These are phyloP conservation scores for Sonneratia caseolaris DNA, from an alignment of 345 rosid species.

Conservation along the genomic window DNA sequence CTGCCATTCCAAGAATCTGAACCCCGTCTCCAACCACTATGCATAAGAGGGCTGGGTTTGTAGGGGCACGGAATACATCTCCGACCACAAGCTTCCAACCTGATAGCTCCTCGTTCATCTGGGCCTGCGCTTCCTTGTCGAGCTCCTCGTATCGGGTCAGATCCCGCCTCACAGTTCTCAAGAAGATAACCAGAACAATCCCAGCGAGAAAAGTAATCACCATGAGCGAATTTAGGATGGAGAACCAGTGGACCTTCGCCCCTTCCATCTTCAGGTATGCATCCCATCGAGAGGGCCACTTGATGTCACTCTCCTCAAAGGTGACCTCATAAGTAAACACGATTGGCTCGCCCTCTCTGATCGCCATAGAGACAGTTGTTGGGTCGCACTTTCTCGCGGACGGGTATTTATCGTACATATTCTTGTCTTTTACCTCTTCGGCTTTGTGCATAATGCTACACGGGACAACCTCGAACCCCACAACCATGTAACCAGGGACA, in stretches of 20 bases:
- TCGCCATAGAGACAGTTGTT: conserved; percentile 47
- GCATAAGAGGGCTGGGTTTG: conserved; percentile 10
- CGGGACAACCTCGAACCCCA: conserved; percentile 81
- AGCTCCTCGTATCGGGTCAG: conserved; percentile 81
- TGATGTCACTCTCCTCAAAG: conserved; percentile 65
- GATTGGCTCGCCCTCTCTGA: conserved; percentile 62
- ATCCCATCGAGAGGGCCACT: conserved; percentile 96
- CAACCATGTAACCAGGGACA: conserved; percentile 63
- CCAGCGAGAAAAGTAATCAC: conserved; percentile 88
- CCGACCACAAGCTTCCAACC: conserved; percentile 38
- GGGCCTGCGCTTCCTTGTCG: conserved; percentile 85
- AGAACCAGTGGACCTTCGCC: conserved; percentile 86
- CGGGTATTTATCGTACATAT: conserved; percentile 47
- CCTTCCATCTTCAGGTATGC: conserved; percentile 37
- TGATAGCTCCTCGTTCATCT: conserved; percentile 86
- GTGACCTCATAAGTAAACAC: conserved; percentile 66
- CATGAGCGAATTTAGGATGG: conserved; percentile 61
- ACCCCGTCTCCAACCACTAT: conserved; percentile 21
- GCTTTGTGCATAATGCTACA: conserved; percentile 53
- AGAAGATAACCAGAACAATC: conserved; percentile 72
- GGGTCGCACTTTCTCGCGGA: conserved; percentile 67
- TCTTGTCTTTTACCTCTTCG: conserved; percentile 41
- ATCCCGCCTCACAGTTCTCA: conserved; percentile 83
- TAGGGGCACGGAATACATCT: conserved; percentile 19
- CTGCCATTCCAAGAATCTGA: conserved; percentile 20